A percentile compares a stretch with the other conserved stretches of the same genome.
Evolutionary conservation across 352 stramenopile species (phyloP).

Genomic region (Globisporangium carolinianum): DNA sequence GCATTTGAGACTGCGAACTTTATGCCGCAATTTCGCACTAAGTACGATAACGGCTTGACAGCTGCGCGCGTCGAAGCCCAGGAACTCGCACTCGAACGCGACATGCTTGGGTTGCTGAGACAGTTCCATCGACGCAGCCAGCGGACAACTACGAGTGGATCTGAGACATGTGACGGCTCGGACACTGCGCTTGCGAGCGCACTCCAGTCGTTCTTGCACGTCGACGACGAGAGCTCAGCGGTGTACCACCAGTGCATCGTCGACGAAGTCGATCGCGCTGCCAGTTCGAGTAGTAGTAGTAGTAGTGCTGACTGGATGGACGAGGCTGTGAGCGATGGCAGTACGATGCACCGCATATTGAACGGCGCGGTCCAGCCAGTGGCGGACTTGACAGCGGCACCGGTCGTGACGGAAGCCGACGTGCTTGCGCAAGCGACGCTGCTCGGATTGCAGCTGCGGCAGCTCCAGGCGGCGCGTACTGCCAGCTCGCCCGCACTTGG

Average conservation of each 20-base stretch:
- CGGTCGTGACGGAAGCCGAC: neutral
- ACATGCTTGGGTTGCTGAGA: conserved; percentile 6
- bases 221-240: conserved; percentile 9
- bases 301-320: neutral
- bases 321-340: neutral
- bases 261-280: conserved; percentile 7
- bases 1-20: conserved; percentile 8
- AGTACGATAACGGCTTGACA: neutral
- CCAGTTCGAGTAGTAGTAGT: neutral
- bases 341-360: conserved; percentile 9
- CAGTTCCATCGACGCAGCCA: too few relatives aligned
- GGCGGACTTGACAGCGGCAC: neutral
- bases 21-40: conserved; percentile 3
- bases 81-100: conserved; percentile 7
- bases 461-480: neutral
- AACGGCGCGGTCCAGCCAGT: neutral
- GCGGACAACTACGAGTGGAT: neutral
- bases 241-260: conserved; percentile 12
- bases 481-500: conserved; percentile 1
- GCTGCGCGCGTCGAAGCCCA: conserved; percentile 7
- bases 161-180: neutral
- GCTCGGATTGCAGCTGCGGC: conserved; percentile 11
- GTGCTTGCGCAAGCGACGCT: conserved; percentile 6
- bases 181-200: conserved; percentile 2
- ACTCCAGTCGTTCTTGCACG: conserved; percentile 9